Conservation (phyloP, 345 rosid genomes). For the Ceriops tagal region DNA sequence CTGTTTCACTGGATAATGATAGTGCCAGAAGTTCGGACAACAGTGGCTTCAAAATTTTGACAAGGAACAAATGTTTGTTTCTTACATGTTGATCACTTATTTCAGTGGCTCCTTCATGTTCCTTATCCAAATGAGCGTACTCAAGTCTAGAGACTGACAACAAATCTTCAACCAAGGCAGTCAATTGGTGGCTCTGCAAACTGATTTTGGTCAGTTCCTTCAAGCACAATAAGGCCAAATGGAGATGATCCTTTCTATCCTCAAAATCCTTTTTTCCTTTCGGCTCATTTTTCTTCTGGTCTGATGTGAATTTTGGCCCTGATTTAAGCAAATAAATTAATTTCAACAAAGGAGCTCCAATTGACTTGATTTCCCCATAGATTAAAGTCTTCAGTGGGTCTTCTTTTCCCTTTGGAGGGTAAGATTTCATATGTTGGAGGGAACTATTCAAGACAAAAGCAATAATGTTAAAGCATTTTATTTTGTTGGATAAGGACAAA, state of each 20-base stretch:
- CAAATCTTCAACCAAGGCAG: constrained; percentile 57
- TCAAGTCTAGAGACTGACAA: constrained; percentile 41
- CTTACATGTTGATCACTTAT: constrained; percentile 46
- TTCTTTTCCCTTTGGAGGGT: constrained; percentile 39
- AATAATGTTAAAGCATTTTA: constrained; percentile 34
- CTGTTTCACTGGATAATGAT: constrained; percentile 45
- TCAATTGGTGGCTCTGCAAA: constrained; percentile 35
- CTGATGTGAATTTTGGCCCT: constrained; percentile 25
- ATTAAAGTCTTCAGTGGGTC: constrained; percentile 52
- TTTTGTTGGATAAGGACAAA: constrained; percentile 37
- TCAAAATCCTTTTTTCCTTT: constrained; percentile 44
- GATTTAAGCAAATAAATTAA: constrained; percentile 48
- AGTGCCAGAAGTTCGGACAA: constrained; percentile 44
- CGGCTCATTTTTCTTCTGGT: constrained; percentile 36
- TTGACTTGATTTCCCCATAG: constrained; percentile 54
- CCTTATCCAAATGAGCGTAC: constrained; percentile 34
- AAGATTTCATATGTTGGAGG: constrained; percentile 52
- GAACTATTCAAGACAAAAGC: constrained; percentile 53
- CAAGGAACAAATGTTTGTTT: constrained; percentile 42
- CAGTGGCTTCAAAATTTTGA: constrained; percentile 53
- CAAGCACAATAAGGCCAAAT: constrained; percentile 58
- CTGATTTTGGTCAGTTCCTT: constrained; percentile 53
- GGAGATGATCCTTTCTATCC: constrained; percentile 51
- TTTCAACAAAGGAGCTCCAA: constrained; percentile 66
- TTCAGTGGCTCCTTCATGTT: constrained; percentile 32